Evolutionary conservation across 768 basidiomycete genomes (phyloP), one percentile per base, ranked within the genome.

Genomic region (Boletales sp.): DNA sequence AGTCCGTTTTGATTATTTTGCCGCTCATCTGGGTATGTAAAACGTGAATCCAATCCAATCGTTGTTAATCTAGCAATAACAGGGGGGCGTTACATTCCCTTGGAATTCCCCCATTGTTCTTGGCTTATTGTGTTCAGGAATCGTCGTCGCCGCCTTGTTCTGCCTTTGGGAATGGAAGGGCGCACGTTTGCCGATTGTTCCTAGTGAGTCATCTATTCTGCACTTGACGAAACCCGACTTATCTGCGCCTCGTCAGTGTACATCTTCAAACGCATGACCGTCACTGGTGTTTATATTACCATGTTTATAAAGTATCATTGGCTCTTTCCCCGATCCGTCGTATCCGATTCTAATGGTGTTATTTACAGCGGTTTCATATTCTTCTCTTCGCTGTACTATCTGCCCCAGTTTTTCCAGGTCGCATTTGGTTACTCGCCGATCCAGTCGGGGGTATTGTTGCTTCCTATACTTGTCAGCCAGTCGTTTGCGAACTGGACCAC

Each of bases 331-430:
- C 9, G 17, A 18, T 12, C 8, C 43, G 5, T 17, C 35, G 12
- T 40, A 43, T 18, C 13, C n/a, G n/a, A 48, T 18, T 13, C 21
- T 51, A 48, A 59, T 31, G 14, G 19, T 12, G 9, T 8, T 11
- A 0, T 44, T n/a, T 13, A 9, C 50, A 84, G 81, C 43, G 82
- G 81, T 21, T 77, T 83, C 53, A 70, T 82, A 3, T 83, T 81
- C 63, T 82, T 77, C 65, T 83, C 80, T 15, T 76, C 83, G 9
- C 61, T 86, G 12, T 87, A 81, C 64, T 87, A 87, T 58, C 74
- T 90, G 0, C 87, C 89, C 2, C 82, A 86, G 54, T 88, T 80
- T 62, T 86, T 87, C 67, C 87, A 89, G 67, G 79, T 87, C 9
- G 84, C 79, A 4, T 67, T 83, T n/a, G 82, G 81, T 5, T 81